Base-by-base conservation (phyloP, 2,329 filamentous ascomycete species). In the Corynespora cassiicola region DNA sequence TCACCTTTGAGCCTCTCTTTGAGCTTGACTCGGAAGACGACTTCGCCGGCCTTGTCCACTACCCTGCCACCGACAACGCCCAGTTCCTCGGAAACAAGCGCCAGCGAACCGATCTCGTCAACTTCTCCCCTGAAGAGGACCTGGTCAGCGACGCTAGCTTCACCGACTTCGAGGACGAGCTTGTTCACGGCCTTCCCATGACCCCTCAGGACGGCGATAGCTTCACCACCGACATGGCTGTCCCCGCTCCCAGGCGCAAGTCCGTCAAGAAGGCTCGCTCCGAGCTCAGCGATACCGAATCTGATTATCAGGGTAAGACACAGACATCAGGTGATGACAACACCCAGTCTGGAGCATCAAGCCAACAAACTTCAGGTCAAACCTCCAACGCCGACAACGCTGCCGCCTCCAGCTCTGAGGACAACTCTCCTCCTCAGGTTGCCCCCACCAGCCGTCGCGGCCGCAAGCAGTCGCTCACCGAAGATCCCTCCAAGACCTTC, bases 401-500 rank as follows among this genome's bases (percentile, higher is more conserved):
- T 53, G 65, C 71, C 36, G 70, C 75, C 31, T 70, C 71, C 64
- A 72, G 74, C 31, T 70, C 75, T 11, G 71, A 70, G 34, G 49
- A 56, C 42, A 47, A 55, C 30, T 47, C 56, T 22, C 52, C 61
- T 14, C 56, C 63, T 23, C 46, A 59, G n/a, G 53, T 58, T 29
- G 52, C 68, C 42, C 86, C 87, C 7, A 82, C 87, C 56, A 95
- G 89, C 72, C 91, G 94, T 52, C 91, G 94, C 43, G 94, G 94
- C 44, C 91, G 94, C 72, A 99, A 99, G 84, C 94, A 99, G 75
- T 97, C 94, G 1, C 74, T 97, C 58, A 97, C 94, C 5, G 94
- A 97, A 64, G 94, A 99, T 62, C 94, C 94, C 1, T 95, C 90
- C 62, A 99, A 99, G 85, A 96, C 91, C 0, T 99, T 97, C 51